These are phyloP conservation scores for Beauveria bassiana DNA, from an alignment of 2,329 filamentous ascomycete genomes.

Conservation along the genomic window DNA sequence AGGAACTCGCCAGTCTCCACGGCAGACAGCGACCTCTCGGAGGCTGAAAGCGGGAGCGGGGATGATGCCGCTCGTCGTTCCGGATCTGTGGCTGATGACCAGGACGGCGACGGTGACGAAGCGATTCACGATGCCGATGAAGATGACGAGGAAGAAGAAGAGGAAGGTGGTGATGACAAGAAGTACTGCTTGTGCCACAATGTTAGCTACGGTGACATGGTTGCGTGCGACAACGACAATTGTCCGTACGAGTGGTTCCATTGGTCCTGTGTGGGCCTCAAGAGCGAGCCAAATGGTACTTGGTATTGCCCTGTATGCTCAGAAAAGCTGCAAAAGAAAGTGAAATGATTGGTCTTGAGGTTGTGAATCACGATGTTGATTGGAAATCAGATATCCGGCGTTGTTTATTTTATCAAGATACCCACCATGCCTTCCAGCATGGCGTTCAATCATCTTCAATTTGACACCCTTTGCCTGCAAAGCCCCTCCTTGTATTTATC, in stretches of 20 bases:
- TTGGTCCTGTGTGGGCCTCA: constrained; percentile 65
- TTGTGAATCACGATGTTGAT: background rate
- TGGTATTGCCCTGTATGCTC: constrained; percentile 61
- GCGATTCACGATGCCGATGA: constrained; percentile 46
- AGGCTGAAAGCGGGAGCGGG: constrained; percentile 49
- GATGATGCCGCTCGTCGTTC: constrained; percentile 34
- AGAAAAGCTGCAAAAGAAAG: constrained; percentile 41
- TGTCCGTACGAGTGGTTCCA: constrained; percentile 86
- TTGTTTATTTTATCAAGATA: background rate
- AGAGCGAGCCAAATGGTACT: constrained; percentile 58
- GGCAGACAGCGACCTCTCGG: constrained; percentile 57
- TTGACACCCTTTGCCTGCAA: background rate
- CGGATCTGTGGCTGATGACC: constrained; percentile 26
- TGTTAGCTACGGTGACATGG: constrained; percentile 81
- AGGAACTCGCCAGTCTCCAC: constrained; percentile 57
- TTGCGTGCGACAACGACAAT: constrained; percentile 76
- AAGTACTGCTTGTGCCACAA: constrained; percentile 81
- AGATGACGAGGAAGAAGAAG: constrained; percentile 60
- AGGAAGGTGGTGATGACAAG: constrained; percentile 68
- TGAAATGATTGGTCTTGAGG: background rate
- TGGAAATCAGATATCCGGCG: background rate
- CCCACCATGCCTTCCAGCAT: background rate
- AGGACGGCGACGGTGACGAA: constrained; percentile 42
- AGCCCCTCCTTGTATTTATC: background rate
- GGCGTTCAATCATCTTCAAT: background rate